Base-by-base conservation (phyloP, 1,284 basidiomycete genomes). In the Boletus austroedulis region DNA sequence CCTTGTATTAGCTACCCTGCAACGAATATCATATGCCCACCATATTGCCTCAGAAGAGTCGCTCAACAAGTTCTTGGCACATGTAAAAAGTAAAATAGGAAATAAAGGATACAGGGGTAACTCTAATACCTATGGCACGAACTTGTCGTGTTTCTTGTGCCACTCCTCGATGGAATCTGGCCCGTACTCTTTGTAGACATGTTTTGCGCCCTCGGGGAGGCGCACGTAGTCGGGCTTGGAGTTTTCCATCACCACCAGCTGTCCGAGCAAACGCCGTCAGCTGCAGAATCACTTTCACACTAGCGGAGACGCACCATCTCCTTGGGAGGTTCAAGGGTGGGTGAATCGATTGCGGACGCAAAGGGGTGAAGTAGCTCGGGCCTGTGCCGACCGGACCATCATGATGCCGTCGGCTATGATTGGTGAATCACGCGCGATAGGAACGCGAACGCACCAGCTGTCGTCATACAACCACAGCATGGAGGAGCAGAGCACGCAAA, bases 391-490 rank as follows among this genome's bases (percentile, higher is more conserved):
- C 24, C 23, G n/a, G n/a, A n/a, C n/a, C 15, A 26, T 19, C 43
- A 28, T 28, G n/a, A 40, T 40, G 1, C 11, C 2, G 19, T 34
- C 32, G 36, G 15, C 48, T 19, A 36, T 36, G 29, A 29, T 8
- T 9, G 8, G 26, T 24, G 17, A 12, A 19, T 19, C 32, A 3
- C 11, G 19, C 9, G 17, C 5, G 11, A 5, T 7, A 14, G 9
- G n/a, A n/a, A 23, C 24, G 10, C 5, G 17, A 2, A 44, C 56
- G 41, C 32, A 84, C 84, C 83, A 85, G 4, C 57, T 62, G 47
- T 74, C 63, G 53, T 85, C 81, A 53, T 79, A 86, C 12, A 83
- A 64, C 84, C 84, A 86, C 5, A 86, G 71, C 84, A 86, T 85
- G 45, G 77, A 68, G 2, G 83, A 82, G 64, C 83, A 86, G 61